Conservation (phyloP, 306 rosid species). For the Vigna nakashimae region DNA sequence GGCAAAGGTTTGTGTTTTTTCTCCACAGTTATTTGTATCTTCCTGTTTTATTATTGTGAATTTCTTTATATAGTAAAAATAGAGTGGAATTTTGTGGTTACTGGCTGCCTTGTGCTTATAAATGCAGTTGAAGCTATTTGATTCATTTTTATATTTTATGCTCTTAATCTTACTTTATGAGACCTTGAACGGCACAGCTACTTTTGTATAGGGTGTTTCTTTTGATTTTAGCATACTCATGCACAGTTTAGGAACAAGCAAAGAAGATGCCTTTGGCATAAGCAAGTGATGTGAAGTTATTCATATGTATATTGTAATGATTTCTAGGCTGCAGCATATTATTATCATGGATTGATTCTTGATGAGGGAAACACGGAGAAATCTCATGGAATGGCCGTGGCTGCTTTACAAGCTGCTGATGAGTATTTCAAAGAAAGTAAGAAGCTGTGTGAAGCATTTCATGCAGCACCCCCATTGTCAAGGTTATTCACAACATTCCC, state of each 20-base stretch:
- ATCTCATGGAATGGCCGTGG: slow-evolving; percentile 97
- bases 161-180: slow-evolving; percentile 22
- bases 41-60: slow-evolving; percentile 7
- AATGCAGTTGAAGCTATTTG: slow-evolving; percentile 9
- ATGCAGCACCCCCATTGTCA: slow-evolving; percentile 79
- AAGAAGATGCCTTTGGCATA: slow-evolving; percentile 11
- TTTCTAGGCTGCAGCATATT: slow-evolving; percentile 94
- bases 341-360: slow-evolving; percentile 95
- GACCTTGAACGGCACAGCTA: not conserved
- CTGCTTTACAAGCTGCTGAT: slow-evolving; percentile 97
- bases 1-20: slow-evolving; percentile 72
- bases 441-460: slow-evolving; percentile 81
- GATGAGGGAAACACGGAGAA: slow-evolving; percentile 99
- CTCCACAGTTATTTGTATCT: slow-evolving; percentile 18
- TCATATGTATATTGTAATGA: slow-evolving; percentile 34
- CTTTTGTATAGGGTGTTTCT: slow-evolving; percentile 21
- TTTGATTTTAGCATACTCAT: slow-evolving; percentile 26
- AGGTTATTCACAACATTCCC: slow-evolving; percentile 58
- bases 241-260: slow-evolving; percentile 12
- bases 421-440: slow-evolving; percentile 97
- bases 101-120: not conserved
- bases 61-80: slow-evolving; percentile 4
- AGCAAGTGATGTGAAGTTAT: slow-evolving; percentile 17
- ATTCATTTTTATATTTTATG: slow-evolving; percentile 13
- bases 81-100: slow-evolving; percentile 30